Conservation (phyloP, 345 rosid species). For the Aquilaria sinensis region DNA sequence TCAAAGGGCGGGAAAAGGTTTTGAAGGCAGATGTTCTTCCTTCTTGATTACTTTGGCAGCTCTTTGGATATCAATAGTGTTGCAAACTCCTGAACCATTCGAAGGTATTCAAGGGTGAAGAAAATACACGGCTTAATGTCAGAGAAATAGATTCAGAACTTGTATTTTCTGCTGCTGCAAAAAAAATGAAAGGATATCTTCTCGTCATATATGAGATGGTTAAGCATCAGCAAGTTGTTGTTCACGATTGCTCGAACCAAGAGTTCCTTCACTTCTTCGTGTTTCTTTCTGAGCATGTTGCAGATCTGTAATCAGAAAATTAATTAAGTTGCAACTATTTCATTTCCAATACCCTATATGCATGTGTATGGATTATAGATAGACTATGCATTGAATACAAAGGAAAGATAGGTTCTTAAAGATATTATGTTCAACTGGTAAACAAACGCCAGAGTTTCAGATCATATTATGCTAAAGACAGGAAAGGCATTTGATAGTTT, state of each 20-base stretch:
- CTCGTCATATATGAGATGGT: constrained; percentile 68
- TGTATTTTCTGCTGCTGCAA: not conserved
- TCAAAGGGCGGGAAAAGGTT: not conserved
- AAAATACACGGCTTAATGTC: constrained; percentile 15
- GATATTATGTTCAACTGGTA: not conserved
- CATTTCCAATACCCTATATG: not conserved
- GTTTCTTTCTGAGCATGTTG: constrained; percentile 73
- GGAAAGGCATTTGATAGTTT: too few relatives aligned
- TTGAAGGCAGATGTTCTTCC: constrained; percentile 7
- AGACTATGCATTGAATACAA: not conserved
- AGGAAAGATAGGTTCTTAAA: not conserved
- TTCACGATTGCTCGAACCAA: constrained; percentile 77
- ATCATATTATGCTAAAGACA: not conserved
- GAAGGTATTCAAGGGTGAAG: constrained; percentile 60
- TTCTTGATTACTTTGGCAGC: constrained; percentile 11
- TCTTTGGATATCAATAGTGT: constrained; percentile 31
- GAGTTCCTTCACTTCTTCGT: constrained; percentile 80
- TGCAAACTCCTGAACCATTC: constrained; percentile 54
- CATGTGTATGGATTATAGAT: not conserved
- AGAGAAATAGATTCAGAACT: not conserved
- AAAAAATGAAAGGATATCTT: constrained; percentile 68
- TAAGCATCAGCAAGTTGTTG: constrained; percentile 73
- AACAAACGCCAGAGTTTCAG: not conserved
- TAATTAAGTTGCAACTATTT: not conserved
- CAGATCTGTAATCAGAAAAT: constrained; percentile 48